Base-by-base conservation (phyloP, 768 basidiomycete genomes). In the Tephrocybe rancida region DNA sequence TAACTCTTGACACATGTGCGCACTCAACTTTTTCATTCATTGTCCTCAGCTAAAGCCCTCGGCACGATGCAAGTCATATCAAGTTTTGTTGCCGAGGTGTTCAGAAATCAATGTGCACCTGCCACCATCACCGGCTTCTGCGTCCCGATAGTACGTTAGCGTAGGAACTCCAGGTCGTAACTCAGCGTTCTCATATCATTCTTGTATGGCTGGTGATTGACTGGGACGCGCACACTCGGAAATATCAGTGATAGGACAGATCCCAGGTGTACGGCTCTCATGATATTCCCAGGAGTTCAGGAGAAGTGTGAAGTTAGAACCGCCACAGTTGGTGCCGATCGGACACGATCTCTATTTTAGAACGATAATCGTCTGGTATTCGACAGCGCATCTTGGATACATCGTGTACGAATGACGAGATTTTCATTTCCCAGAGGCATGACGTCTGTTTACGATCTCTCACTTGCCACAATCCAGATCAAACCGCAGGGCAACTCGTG, bases 401-500 rank as follows among this genome's bases (percentile, higher is more conserved):
- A 30, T 45, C 44, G 43, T 19, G 9, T 38, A 10, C 19, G 6
- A 30, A 46, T 46, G 44, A 44, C 32, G 50, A 44, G 11, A 30
- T 18, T 53, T 53, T 53, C 52, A 53, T 53, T 42, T 53, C 43
- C 44, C 34, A 46, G 8, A 25, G 3, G 16, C 38, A 54, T 49
- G 53, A 54, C 54, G 54, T 50, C 25, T 44, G 24, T 32, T 5
- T 21, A 48, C 32, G 45, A 47, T 45, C 38, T 48, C 44, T 21
- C 8, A 22, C 7, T 3, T 13, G 7, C 11, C 43, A 44, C 13
- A 44, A 27, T 44, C 43, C 25, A 44, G 43, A 44, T 44, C n/a
- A 21, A 9, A n/a, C 6, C 18, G 19, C 18, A 21, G 11, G 19
- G 21, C 29, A 19, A 48, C 46, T 47, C 52, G 52, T 47, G 47